These are phyloP conservation scores for Alternaria angustiovoidea DNA, from an alignment of 2,329 filamentous ascomycete species.

Conservation along the genomic window DNA sequence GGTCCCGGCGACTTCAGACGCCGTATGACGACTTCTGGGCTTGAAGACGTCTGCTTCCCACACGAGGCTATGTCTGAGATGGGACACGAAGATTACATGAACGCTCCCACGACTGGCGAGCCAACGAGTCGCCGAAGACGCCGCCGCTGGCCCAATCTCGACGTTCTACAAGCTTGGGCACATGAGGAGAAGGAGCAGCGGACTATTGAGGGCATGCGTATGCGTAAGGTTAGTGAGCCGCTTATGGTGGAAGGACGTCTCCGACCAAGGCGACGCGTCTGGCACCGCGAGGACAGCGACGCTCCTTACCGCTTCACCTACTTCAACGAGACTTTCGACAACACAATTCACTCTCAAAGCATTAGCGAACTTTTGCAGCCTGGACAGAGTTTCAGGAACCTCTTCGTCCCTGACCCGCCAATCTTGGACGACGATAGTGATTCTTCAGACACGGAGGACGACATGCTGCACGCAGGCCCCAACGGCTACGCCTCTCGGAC, in stretches of 20 bases:
- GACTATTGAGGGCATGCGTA: conserved; percentile 77
- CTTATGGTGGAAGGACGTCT: conserved; percentile 90
- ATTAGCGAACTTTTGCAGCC: conserved; percentile 92
- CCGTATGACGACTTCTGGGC: conserved; percentile 64
- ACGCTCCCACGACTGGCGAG: conserved; percentile 57
- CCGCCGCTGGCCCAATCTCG: conserved; percentile 84
- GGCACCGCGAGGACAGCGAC: conserved; percentile 89
- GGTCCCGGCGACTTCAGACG: conserved; percentile 37
- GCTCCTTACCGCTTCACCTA: conserved; percentile 96
- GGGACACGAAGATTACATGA: conserved; percentile 75
- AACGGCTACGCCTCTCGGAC: conserved; percentile 39
- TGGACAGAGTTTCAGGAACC: conserved; percentile 81
- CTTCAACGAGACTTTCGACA: conserved; percentile 96
- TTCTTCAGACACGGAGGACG: conserved; percentile 66
- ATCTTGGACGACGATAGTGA: conserved; percentile 69
- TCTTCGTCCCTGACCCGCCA: conserved; percentile 87
- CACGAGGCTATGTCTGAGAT: conserved; percentile 80
- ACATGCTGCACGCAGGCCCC: conserved; percentile 27
- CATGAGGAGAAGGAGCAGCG: conserved; percentile 87
- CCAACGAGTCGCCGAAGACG: conserved; percentile 56
- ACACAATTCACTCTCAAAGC: conserved; percentile 93
- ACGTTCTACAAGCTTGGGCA: conserved; percentile 87
- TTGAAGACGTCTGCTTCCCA: conserved; percentile 94
- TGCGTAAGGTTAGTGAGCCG: conserved; percentile 93
- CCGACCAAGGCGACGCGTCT: conserved; percentile 77